Base-by-base conservation (phyloP, 2,329 filamentous ascomycete species). In the Dothidotthia symphoricarpi region DNA sequence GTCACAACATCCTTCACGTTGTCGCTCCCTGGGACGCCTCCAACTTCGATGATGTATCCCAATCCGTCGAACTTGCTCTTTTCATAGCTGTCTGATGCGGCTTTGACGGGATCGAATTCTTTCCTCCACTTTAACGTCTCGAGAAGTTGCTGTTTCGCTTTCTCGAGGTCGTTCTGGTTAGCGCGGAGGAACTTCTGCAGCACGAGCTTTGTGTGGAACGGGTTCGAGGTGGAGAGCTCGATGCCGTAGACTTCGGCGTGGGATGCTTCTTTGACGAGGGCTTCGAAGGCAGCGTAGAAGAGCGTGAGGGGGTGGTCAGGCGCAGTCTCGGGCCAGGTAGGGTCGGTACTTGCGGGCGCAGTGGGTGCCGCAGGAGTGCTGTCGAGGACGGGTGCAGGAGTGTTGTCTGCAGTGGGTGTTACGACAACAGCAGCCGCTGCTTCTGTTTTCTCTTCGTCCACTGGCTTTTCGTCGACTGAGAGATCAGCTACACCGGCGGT, bases 161-260 rank as follows among this genome's bases (percentile, higher is more conserved):
- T 83, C 36, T 75, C 73, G 6, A 88, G 64, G 58, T 94, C 82
- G 45, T 84, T 83, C 45, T 83, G 81, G 65, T 96, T 96, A 63
- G 90, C 91, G 53, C 90, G 87, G 39, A 97, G 79, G 71, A 90
- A 96, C 73, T 96, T 97, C 64, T 95, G 88, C 32, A 96, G 75
- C 34, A 96, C 80, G 55, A 95, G 83, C 62, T 86, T 83, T 31
- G 86, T 89, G 37, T 86, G 86, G 35, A 90, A 75, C 55, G 88
- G 76, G 28, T 62, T 61, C 26, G 58, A 51, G 12, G 55, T 51
- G 31, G 53, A 49, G 29, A 96, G 79, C 22, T 77, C 72, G 36
- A 96, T 81, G 32, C 90, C 90, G 81, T 90, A 97, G 76, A 96
- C 86, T 74, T 96, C 89, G 34, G 71, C 70, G 68, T 95, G 77